Base-by-base conservation (phyloP, 495 filamentous ascomycete genomes). In the Stereocaulon alpinum region DNA sequence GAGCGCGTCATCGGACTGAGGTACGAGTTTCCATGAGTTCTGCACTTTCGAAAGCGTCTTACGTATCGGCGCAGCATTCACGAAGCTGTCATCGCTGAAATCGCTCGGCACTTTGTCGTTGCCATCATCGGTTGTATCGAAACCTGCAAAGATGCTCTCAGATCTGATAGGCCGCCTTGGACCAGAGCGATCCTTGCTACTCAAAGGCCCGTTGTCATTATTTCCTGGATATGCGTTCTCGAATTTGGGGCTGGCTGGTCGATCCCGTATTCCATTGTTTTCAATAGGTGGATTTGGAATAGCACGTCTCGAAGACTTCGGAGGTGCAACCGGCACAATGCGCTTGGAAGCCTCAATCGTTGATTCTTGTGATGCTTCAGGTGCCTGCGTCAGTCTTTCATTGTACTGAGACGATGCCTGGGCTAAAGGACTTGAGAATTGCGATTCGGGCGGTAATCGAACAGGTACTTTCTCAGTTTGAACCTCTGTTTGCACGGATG, bases 401-500 rank as follows among this genome's bases (percentile, higher is more conserved):
- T 70, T 71, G 60, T 77, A 77, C 18, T 69, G 67, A 9, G 81
- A 83, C 5, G 73, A 67, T 20, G 82, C 80, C 43, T 78, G 76
- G 0, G 82, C 81, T 3, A 76, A 71, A 50, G 86, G 81, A 52
- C 85, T 77, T 9, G 88, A 89, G 3, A 90, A 86, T 37, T 87
- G 80, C 52, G 96, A 76, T 67, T 91, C 86, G 2, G 86, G 80
- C 22, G 89, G 87, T 18, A 96, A 72, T 66, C 81, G 86, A 44
- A 84, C 77, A 30, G 86, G 75, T 55, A 89, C 79, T 72, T 80
- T 80, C 68, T 91, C 91, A 18, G 91, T 77, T 47, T 84, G 76
- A 61, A 96, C 95, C 61, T 96, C 90, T 11, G 93, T 98, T 75
- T 98, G 94, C 45, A 95, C 81, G 4, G 74, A 75, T 30, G 77